These are phyloP conservation scores for Ustilago esculenta DNA, from an alignment of 1,284 basidiomycete genomes.

Conservation along the genomic window DNA sequence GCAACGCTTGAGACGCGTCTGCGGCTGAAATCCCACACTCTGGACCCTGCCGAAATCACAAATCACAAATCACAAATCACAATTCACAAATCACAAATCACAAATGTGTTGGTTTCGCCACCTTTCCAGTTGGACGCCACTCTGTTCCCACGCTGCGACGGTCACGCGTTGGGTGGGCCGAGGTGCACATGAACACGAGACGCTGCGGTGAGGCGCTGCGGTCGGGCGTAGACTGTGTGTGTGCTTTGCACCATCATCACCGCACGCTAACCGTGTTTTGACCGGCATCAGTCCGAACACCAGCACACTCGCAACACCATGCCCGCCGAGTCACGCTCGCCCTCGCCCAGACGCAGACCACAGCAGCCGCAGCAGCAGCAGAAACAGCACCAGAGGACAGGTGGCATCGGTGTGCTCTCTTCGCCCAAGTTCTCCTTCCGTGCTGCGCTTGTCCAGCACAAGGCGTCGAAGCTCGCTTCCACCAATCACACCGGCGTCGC, in stretches of 20 bases:
- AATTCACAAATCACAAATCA: too few species aligned
- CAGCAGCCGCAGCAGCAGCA: slow-evolving; percentile 5
- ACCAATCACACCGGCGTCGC: not conserved
- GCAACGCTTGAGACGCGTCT: too few species aligned
- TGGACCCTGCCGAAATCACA: too few species aligned
- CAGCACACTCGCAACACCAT: not conserved
- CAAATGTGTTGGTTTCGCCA: slow-evolving; percentile 38
- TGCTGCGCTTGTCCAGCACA: slow-evolving; percentile 30
- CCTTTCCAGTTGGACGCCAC: not conserved
- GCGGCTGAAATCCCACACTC: too few species aligned
- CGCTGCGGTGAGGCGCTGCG: too few species aligned
- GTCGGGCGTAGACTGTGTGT: slow-evolving; percentile 16
- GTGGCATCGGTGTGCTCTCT: slow-evolving; percentile 11
- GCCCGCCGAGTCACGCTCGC: slow-evolving; percentile 7
- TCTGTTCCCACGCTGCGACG: too few species aligned
- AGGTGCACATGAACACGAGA: too few species aligned
- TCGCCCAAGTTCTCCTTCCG: slow-evolving; percentile 45
- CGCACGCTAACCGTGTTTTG: too few species aligned
- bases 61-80: too few species aligned
- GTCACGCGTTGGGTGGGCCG: too few species aligned
- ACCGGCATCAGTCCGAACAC: too few species aligned
- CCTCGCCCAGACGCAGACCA: slow-evolving; percentile 28
- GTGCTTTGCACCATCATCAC: slow-evolving; percentile 16
- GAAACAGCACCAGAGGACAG: not conserved
- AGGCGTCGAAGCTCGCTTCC: slow-evolving; percentile 18